Base-by-base conservation (phyloP, 306 rosid species). In the Vigna mungo region DNA sequence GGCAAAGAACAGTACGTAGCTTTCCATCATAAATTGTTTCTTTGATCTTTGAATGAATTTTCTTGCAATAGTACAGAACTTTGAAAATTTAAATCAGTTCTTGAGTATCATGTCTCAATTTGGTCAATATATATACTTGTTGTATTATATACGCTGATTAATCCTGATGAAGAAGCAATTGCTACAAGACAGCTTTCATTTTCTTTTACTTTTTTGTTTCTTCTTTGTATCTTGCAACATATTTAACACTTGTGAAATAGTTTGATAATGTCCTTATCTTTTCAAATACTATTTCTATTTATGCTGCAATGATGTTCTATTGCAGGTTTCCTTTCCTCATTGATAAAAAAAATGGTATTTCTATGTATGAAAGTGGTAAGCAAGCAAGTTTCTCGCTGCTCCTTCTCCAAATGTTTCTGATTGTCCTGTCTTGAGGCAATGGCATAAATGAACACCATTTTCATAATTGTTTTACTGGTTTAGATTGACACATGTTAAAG, bases 311-410 rank as follows among this genome's bases (percentile, higher is more conserved):
- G 30, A 65, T 66, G 80, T 68, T 80, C 36, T 25, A 55, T 71
- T 91, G 85, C 89, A 94, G 98, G 90, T 91, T 94, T 87, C 98
- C 98, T 70, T 94, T 88, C 84, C 92, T 94, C 76, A 56, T 91
- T 48, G 98, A 94, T 85, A 88, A 83, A 83, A 87, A 77, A 64
- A 86, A 73, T 36, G 90, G 89, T 37, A 75, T 82, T 86, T 83
- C 96, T 51, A 81, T 91, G 84, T 90, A 94, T 71, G 97, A 93
- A 88, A 93, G 98, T 49, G 90, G 98, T 93, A 82, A 83, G 97
- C 59, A 62, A 58, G 68, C 62, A 72, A 71, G 74, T 73, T 60
- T 72, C 27, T 67, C 56, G 72, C 46, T 75, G 20, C 56, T 82
- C 43, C 30, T 80, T 71, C 44, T 36, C 60, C 65, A 76, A 75